Conservation (phyloP, 768 basidiomycete species). For the Termitomyces sp. region DNA sequence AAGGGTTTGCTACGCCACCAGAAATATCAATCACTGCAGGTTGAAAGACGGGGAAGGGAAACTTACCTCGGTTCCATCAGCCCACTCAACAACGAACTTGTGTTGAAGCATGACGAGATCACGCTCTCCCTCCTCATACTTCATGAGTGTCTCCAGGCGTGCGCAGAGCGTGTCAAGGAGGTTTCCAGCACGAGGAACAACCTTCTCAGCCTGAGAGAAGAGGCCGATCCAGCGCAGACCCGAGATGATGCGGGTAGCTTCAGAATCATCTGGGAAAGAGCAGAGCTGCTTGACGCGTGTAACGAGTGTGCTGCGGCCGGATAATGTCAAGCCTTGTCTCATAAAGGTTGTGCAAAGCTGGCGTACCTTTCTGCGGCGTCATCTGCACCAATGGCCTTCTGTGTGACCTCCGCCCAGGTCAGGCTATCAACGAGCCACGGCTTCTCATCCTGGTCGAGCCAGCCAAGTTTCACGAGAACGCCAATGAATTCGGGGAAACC, state of each 20-base stretch:
- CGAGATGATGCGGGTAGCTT: constrained; percentile 76
- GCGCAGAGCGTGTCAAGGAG: constrained; percentile 93
- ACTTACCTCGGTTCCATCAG: constrained; percentile 70
- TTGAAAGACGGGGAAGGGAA: neutral
- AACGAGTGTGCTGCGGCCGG: constrained; percentile 57
- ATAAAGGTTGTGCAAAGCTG: neutral
- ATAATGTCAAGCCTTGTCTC: neutral
- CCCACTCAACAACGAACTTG: constrained; percentile 91
- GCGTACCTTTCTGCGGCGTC: constrained; percentile 66
- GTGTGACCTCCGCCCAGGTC: constrained; percentile 82
- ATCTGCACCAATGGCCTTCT: constrained; percentile 66
- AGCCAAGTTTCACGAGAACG: constrained; percentile 83
- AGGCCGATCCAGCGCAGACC: constrained; percentile 94
- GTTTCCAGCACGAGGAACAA: constrained; percentile 62
- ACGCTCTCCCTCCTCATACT: constrained; percentile 85
- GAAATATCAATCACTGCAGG: neutral
- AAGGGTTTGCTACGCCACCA: constrained; percentile 57
- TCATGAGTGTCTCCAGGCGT: constrained; percentile 86
- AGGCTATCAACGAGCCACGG: constrained; percentile 72
- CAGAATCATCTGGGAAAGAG: constrained; percentile 67
- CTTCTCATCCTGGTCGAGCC: constrained; percentile 73
- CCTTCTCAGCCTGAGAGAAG: constrained; percentile 63
- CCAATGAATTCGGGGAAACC: constrained; percentile 96
- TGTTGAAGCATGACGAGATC: constrained; percentile 98
- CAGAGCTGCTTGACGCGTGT: constrained; percentile 66